These are phyloP conservation scores for Asterochloris sp. DNA, from an alignment of 139 green algal species.

Conservation along the genomic window DNA sequence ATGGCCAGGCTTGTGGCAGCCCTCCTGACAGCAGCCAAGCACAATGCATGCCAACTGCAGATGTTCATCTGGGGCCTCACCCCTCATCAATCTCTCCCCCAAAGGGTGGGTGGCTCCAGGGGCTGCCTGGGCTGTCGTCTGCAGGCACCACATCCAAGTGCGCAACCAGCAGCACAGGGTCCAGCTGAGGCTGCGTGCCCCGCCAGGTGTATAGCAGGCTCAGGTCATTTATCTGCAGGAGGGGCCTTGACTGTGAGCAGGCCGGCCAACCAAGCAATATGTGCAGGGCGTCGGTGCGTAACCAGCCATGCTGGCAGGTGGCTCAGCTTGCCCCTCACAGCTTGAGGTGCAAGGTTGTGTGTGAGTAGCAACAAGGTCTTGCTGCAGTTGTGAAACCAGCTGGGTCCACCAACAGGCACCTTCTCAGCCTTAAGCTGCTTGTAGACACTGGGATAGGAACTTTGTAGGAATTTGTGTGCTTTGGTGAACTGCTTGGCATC, in stretches of 20 bases:
- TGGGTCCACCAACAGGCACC: not conserved
- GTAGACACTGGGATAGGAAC: not conserved
- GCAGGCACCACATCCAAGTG: conserved; percentile 80
- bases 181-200: conserved; percentile 41
- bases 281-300: no score
- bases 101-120: conserved; percentile 67
- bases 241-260: no score
- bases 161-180: conserved; percentile 52
- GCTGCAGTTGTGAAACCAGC: not conserved
- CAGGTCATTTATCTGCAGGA: conserved; percentile 29
- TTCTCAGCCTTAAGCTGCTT: conserved; percentile 6
- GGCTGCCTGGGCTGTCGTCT: not conserved
- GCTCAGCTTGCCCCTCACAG: not conserved
- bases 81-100: conserved; percentile 47
- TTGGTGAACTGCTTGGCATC: not conserved
- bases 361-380: not conserved
- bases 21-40: not conserved
- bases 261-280: no score
- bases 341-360: not conserved
- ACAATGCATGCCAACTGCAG: not conserved
- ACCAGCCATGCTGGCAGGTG: not conserved
- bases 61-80: conserved; percentile 33
- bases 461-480: not conserved
- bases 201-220: conserved; percentile 65
- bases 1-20: not conserved